These are phyloP conservation scores for Lachnellula suecica DNA, from an alignment of 2,329 filamentous ascomycete species.

Conservation along the genomic window DNA sequence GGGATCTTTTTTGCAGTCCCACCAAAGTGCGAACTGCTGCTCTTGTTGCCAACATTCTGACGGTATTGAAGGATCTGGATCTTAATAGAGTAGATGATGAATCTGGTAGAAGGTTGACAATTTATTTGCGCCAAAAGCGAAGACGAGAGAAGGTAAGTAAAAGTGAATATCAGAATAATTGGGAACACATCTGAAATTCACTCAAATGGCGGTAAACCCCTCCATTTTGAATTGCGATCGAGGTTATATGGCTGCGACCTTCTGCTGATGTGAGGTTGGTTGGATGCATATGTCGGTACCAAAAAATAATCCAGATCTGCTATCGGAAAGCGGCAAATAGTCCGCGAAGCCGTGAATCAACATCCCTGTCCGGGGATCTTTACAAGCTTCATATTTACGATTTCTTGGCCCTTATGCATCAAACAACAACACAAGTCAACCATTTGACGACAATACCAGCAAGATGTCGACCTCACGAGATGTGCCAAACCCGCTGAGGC, in stretches of 20 bases:
- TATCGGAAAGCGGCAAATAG: too few relatives aligned
- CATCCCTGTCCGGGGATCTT: background rate
- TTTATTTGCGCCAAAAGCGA: too few relatives aligned
- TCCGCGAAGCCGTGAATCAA: background rate
- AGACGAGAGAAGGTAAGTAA: too few relatives aligned
- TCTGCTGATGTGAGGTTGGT: background rate
- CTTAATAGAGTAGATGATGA: too few relatives aligned
- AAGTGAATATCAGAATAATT: too few relatives aligned
- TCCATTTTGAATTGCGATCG: background rate
- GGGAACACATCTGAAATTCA: too few relatives aligned
- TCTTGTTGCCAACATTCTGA: conserved; percentile 15
- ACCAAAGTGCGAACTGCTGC: conserved; percentile 6
- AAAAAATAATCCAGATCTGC: too few relatives aligned
- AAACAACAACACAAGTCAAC: background rate
- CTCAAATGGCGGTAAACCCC: background rate
- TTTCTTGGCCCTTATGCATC: background rate
- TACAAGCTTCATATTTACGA: background rate
- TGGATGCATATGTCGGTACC: background rate
- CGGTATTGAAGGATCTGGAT: background rate
- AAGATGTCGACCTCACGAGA: conserved; percentile 48
- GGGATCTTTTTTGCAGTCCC: conserved; percentile 8
- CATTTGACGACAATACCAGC: conserved; percentile 12
- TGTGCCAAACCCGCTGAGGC: conserved; percentile 56
- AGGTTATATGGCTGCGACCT: background rate
- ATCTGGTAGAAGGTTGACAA: too few relatives aligned